Conservation (phyloP, 805 yeast genomes). For the Saturnispora ahearnii region DNA sequence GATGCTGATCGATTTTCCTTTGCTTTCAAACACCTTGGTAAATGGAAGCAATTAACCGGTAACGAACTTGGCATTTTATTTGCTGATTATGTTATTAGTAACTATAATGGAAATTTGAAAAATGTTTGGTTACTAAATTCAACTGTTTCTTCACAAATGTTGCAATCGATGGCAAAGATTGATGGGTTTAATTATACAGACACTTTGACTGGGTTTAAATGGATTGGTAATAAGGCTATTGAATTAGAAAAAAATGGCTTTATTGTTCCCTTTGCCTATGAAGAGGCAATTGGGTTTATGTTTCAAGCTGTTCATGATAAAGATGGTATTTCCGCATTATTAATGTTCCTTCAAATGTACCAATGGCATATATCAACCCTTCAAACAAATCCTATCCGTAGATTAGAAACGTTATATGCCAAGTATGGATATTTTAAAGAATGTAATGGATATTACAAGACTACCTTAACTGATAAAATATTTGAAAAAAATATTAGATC, state of each 20-base stretch:
- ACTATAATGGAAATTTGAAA: constrained; percentile 16
- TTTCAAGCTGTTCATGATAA: constrained; percentile 77
- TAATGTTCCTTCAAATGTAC: constrained; percentile 65
- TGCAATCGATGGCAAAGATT: constrained; percentile 54
- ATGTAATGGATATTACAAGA: constrained; percentile 75
- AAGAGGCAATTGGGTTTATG: constrained; percentile 96
- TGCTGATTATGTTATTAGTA: constrained; percentile 49
- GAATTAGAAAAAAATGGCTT: constrained; percentile 57
- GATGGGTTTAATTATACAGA: constrained; percentile 61
- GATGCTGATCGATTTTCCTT: constrained; percentile 93
- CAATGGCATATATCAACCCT: constrained; percentile 34
- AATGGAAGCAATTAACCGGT: constrained; percentile 80
- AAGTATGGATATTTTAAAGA: constrained; percentile 77
- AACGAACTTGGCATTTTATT: constrained; percentile 84
- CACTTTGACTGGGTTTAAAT: constrained; percentile 91
- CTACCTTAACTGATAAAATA: constrained; percentile 43
- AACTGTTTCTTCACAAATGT: constrained; percentile 85
- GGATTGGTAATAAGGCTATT: constrained; percentile 90
- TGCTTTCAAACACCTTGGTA: constrained; percentile 46
- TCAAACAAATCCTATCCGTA: constrained; percentile 35
- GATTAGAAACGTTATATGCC: constrained; percentile 48
- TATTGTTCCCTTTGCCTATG: constrained; percentile 80
- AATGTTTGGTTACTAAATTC: constrained; percentile 63
- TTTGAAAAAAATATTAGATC: constrained; percentile 39
- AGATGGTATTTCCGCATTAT: constrained; percentile 82